Conservation (phyloP, 1,284 basidiomycete genomes). For the Spongiforma sp. region DNA sequence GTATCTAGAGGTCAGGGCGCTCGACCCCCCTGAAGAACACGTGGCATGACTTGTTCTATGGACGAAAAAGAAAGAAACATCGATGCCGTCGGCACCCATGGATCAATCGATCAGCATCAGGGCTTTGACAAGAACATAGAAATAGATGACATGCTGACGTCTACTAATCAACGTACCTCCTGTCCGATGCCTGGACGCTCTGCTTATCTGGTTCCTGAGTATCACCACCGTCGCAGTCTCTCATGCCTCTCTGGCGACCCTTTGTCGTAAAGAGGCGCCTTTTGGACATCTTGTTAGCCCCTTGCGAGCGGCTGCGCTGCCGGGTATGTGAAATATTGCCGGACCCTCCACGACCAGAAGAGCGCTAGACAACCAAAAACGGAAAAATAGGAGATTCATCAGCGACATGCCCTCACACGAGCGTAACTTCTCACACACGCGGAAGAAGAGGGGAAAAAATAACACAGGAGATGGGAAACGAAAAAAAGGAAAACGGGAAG, state of each 20-base stretch:
- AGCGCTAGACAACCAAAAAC: conserved; percentile 47
- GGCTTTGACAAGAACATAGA: no score
- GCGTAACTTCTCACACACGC: no score
- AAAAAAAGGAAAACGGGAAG: not conserved
- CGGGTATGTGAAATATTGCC: conserved; percentile 35
- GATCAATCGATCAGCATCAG: no score
- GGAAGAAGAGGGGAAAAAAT: not conserved
- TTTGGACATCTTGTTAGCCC: conserved; percentile 21
- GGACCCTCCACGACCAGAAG: conserved; percentile 44
- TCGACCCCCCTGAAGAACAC: conserved; percentile 20
- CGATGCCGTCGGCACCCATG: no score
- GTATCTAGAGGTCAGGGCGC: not conserved
- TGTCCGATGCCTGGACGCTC: conserved; percentile 34
- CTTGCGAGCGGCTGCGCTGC: conserved; percentile 35
- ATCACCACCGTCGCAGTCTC: conserved; percentile 30
- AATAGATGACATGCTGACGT: no score
- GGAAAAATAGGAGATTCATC: no score
- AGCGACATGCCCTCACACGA: no score
- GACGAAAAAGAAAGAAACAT: not conserved
- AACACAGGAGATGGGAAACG: not conserved
- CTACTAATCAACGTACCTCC: conserved; percentile 38
- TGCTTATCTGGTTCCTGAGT: conserved; percentile 46
- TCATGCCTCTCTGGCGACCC: conserved; percentile 66
- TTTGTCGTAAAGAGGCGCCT: conserved; percentile 56
- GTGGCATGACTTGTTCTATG: conserved; percentile 19